Percentiles rank a stretch among this genome's conserved stretches.
Evolutionary conservation across 306 rosid species (phyloP).

Genomic region (Castanospermum australe): DNA sequence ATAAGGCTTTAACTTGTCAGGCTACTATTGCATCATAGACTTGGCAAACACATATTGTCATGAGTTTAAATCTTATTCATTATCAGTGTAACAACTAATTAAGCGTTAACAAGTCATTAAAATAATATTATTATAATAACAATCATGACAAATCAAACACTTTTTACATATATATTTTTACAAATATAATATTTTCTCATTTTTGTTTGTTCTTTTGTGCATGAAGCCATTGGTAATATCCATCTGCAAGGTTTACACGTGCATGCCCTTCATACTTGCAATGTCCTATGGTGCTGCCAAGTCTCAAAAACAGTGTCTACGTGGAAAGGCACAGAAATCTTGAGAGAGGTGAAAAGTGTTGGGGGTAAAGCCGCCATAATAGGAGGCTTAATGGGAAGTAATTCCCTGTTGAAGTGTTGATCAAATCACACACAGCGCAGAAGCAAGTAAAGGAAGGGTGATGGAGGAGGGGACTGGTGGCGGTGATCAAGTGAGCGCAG

Average conservation of each 20-base stretch:
- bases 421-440: neutral
- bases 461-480: constrained; percentile 7
- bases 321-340: neutral
- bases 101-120: too few relatives aligned
- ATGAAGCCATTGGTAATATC: constrained; percentile 26
- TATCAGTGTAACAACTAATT: too few relatives aligned
- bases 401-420: neutral
- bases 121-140: too few relatives aligned
- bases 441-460: neutral
- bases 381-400: neutral
- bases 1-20: too few relatives aligned
- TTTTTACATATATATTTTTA: too few relatives aligned
- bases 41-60: too few relatives aligned
- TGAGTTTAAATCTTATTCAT: too few relatives aligned
- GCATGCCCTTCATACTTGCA: neutral
- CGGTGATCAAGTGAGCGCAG: neutral
- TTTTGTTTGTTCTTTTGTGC: constrained; percentile 6
- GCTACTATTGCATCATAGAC: too few relatives aligned
- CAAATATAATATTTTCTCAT: too few relatives aligned
- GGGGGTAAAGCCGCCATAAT: neutral
- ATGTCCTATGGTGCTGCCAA: constrained; percentile 13
- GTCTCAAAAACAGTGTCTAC: neutral
- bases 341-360: neutral
- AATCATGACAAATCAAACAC: too few relatives aligned
- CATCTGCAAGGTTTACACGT: constrained; percentile 37